A percentile compares a stretch with the other conserved stretches of the same genome.
Evolutionary conservation across 257 asterid species (phyloP).

Genomic region (Gardenia jasminoides): DNA sequence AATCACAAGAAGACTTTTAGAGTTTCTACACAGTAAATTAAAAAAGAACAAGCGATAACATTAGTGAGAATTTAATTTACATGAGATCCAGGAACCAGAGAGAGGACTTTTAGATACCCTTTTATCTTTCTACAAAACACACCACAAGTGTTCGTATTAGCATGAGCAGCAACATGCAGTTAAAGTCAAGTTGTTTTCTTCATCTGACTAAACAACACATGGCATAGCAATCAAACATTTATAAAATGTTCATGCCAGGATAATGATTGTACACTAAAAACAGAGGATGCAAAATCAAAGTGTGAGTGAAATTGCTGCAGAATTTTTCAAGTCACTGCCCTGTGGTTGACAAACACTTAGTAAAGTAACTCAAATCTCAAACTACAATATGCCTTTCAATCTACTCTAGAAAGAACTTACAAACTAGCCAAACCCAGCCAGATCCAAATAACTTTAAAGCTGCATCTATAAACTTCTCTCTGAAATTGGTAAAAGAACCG

Average conservation of each 20-base stretch:
- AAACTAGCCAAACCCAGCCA: conserved; percentile 93
- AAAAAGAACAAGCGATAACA: not conserved
- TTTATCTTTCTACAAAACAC: not conserved
- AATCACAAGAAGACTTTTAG: not conserved
- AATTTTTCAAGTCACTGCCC: not conserved
- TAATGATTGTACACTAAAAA: not conserved
- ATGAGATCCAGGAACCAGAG: not conserved
- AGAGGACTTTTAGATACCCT: too few species aligned
- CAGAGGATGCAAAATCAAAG: not conserved
- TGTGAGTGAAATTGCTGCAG: not conserved
- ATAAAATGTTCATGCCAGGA: not conserved
- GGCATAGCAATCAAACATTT: not conserved
- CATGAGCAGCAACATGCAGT: not conserved
- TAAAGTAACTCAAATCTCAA: not conserved
- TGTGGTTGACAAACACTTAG: not conserved
- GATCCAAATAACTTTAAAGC: conserved; percentile 80
- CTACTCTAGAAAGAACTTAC: conserved; percentile 50
- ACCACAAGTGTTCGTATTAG: not conserved
- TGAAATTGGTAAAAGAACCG: conserved; percentile 68
- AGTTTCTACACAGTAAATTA: not conserved
- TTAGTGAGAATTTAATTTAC: not conserved
- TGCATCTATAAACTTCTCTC: conserved; percentile 64
- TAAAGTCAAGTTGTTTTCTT: too few species aligned
- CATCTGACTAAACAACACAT: not conserved
- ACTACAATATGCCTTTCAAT: not conserved